phyloP scores from a whole-genome alignment of 106 monocot species.

The Acorus calamus region DNA sequence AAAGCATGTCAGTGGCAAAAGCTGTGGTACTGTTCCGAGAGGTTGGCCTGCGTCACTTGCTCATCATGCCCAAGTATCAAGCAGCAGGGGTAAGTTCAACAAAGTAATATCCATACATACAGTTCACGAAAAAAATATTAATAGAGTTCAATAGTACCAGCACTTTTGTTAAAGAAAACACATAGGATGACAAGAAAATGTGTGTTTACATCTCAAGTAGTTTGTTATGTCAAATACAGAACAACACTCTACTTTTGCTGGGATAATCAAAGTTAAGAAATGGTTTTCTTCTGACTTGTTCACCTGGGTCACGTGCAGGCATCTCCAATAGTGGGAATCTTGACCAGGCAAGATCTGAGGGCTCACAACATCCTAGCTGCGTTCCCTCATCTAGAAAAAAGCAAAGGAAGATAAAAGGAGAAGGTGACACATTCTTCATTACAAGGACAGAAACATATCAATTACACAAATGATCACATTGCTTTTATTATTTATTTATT shows the following conservation, averaged over 20 bases:
- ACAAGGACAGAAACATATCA: too few species aligned
- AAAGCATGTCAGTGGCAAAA: slow-evolving; percentile 74
- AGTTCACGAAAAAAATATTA: not conserved
- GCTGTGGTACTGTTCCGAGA: slow-evolving; percentile 60
- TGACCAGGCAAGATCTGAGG: slow-evolving; percentile 65
- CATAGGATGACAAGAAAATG: not conserved
- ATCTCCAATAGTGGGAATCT: slow-evolving; percentile 48
- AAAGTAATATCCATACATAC: not conserved
- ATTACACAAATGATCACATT: too few species aligned
- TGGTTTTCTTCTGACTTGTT: slow-evolving; percentile 1
- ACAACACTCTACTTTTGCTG: not conserved
- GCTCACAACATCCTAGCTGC: slow-evolving; percentile 57
- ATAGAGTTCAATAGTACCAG: not conserved
- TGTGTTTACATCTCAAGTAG: not conserved
- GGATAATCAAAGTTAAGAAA: too few species aligned
- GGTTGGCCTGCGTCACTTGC: slow-evolving; percentile 41
- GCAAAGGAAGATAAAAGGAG: not conserved
- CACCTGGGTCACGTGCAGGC: slow-evolving; percentile 23
- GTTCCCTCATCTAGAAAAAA: slow-evolving; percentile 35
- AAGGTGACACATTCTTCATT: too few species aligned
- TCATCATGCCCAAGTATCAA: slow-evolving; percentile 59
- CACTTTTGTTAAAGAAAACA: not conserved
- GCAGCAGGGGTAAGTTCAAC: slow-evolving; percentile 40
- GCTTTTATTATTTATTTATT: too few species aligned
- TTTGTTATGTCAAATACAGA: too few species aligned